Evolutionary conservation across 2,329 filamentous ascomycete species (phyloP), one percentile per base, ranked within the genome.

Genomic region (Tolypocladium cylindrosporum): DNA sequence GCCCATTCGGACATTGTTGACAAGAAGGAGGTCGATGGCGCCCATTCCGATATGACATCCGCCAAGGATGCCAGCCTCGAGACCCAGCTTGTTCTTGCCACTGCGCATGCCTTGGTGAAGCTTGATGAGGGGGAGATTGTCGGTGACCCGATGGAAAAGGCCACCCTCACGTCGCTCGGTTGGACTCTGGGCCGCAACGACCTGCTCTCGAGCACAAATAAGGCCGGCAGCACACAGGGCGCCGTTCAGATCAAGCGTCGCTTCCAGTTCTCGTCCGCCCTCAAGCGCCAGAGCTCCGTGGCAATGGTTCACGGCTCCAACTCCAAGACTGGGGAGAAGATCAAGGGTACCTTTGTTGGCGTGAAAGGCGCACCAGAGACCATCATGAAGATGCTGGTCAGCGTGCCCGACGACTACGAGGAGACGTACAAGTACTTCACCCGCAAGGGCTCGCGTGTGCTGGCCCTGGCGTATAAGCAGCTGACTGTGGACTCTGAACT

Each of bases 401-500:
- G 87, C 40, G 83, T 91, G 11, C 94, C 94, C 9, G 80, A 85
- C 1, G 85, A 96, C 69, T 99, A 99, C 68, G 94, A 99, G 71
- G 94, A 97, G 75, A 99, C 94, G 0, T 99, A 86, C 83, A 99
- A 97, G 74, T 91, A 96, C 76, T 99, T 97, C 69, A 97, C 93
- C 57, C 86, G 94, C 62, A 96, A 95, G 66, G 94, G 94, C 65
- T 95, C 91, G 50, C 89, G 94, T 77, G 94, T 99, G 16, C 82
- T 99, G 42, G 91, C 93, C 54, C 83, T 99, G 48, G 94, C 89
- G 42, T 97, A 95, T 79, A 97, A 97, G 78, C 91, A 92, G 69
- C 81, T 99, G 16, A 88, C 91, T 2, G 78, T 81, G 3, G 91
- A 95, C 50, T 81, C 84, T 42, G 94, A 99, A 69, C 81, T 97